Evolutionary conservation across 306 rosid species (phyloP).

Genomic region (Dryas alaskensis): DNA sequence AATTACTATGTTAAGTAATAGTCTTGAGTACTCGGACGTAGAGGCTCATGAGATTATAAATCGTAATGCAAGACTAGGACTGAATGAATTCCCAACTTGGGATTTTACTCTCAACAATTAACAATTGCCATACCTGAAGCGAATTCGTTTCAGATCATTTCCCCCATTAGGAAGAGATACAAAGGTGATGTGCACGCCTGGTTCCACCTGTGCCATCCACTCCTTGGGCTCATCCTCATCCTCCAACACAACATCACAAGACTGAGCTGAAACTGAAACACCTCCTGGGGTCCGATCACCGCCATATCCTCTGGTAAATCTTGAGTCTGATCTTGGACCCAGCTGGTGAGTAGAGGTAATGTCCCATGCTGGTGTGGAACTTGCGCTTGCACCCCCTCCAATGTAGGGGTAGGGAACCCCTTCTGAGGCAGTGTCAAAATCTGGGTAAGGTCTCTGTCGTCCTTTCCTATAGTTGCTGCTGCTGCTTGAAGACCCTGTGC

Average conservation of each 20-base stretch:
- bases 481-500: constrained; percentile 46
- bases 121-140: constrained; percentile 58
- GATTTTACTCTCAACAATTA: too few relatives aligned
- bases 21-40: too few relatives aligned
- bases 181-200: constrained; percentile 81
- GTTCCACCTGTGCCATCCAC: constrained; percentile 99
- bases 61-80: too few relatives aligned
- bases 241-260: constrained; percentile 58
- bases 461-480: constrained; percentile 54
- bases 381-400: constrained; percentile 84
- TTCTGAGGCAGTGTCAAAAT: constrained; percentile 69
- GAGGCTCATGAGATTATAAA: too few relatives aligned
- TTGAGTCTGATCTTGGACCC: constrained; percentile 48
- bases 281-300: constrained; percentile 54
- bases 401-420: constrained; percentile 75
- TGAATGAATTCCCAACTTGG: too few relatives aligned
- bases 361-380: constrained; percentile 90
- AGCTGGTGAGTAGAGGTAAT: constrained; percentile 50
- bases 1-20: constrained; percentile 9
- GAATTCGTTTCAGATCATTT: constrained; percentile 81
- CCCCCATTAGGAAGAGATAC: constrained; percentile 89
- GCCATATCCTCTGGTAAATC: constrained; percentile 43
- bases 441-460: constrained; percentile 62
- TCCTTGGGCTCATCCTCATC: constrained; percentile 62
- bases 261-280: constrained; percentile 41